Conservation (phyloP, 2,329 filamentous ascomycete genomes). For the Aspergillus costaricaensis region DNA sequence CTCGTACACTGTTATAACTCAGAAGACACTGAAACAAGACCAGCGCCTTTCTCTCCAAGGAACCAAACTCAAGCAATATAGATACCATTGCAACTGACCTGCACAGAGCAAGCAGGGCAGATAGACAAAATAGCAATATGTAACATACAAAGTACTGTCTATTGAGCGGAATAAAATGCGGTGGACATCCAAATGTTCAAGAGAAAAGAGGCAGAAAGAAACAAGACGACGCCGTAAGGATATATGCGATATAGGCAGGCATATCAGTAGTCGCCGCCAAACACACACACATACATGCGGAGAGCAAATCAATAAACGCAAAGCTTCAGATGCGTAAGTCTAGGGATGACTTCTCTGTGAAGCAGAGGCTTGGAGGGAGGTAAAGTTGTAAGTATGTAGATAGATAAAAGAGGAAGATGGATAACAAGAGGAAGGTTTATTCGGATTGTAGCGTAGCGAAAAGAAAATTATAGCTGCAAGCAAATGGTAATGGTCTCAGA, state of each 20-base stretch:
- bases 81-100: background rate
- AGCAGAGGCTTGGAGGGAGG: background rate
- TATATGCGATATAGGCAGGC: conserved; percentile 9
- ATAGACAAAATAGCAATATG: background rate
- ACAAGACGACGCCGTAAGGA: conserved; percentile 1
- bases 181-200: background rate
- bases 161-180: conserved; percentile 5
- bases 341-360: background rate
- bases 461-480: conserved; percentile 12
- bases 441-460: conserved; percentile 11
- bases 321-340: conserved; percentile 1
- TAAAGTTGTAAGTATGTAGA: background rate
- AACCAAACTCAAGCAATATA: background rate
- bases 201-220: conserved; percentile 1
- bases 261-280: background rate
- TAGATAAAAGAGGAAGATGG: background rate
- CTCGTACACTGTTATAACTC: no score
- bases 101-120: background rate
- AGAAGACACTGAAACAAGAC: no score
- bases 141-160: conserved; percentile 17
- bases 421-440: conserved; percentile 9
- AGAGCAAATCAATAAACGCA: conserved; percentile 8
- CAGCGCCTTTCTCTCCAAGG: no score
- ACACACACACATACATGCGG: conserved; percentile 13
- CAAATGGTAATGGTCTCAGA: conserved; percentile 2